phyloP scores from a whole-genome alignment of 805 yeast genomes.

The Nakazawaea holstii region DNA sequence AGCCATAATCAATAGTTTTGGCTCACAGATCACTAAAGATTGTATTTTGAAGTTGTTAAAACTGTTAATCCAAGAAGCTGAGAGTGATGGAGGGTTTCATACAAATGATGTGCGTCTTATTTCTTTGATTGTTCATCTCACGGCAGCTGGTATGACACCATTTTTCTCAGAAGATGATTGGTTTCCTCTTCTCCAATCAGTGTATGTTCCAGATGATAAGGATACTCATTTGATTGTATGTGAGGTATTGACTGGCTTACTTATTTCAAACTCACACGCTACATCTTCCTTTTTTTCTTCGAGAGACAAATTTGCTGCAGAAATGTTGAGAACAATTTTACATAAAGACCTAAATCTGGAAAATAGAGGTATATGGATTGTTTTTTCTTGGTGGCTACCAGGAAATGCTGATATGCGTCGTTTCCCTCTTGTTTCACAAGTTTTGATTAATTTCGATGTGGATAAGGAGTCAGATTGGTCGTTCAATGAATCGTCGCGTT shows the following conservation, averaged over 20 bases:
- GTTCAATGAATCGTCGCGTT: conserved; percentile 55
- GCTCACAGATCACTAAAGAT: conserved; percentile 39
- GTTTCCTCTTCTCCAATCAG: conserved; percentile 38
- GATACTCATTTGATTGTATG: conserved; percentile 70
- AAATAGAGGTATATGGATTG: conserved; percentile 65
- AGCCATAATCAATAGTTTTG: conserved; percentile 34
- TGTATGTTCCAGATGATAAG: conserved; percentile 63
- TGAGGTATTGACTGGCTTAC: conserved; percentile 64
- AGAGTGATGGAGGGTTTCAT: conserved; percentile 60
- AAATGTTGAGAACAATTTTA: conserved; percentile 41
- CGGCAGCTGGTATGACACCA: conserved; percentile 37
- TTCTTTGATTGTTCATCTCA: conserved; percentile 41
- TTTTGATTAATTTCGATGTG: conserved; percentile 41
- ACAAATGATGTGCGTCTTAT: conserved; percentile 58
- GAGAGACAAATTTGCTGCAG: conserved; percentile 42
- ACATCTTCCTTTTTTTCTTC: conserved; percentile 23
- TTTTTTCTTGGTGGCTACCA: conserved; percentile 72
- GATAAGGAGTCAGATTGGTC: conserved; percentile 55
- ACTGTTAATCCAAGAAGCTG: conserved; percentile 60
- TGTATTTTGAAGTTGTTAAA: conserved; percentile 54
- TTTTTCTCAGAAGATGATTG: conserved; percentile 45
- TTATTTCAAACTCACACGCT: conserved; percentile 44
- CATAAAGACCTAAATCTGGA: conserved; percentile 67
- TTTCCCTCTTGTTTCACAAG: conserved; percentile 42
- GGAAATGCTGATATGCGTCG: conserved; percentile 64